These are phyloP conservation scores for Teratosphaeria zuluensis DNA, from an alignment of 2,329 filamentous ascomycete genomes.

Conservation along the genomic window DNA sequence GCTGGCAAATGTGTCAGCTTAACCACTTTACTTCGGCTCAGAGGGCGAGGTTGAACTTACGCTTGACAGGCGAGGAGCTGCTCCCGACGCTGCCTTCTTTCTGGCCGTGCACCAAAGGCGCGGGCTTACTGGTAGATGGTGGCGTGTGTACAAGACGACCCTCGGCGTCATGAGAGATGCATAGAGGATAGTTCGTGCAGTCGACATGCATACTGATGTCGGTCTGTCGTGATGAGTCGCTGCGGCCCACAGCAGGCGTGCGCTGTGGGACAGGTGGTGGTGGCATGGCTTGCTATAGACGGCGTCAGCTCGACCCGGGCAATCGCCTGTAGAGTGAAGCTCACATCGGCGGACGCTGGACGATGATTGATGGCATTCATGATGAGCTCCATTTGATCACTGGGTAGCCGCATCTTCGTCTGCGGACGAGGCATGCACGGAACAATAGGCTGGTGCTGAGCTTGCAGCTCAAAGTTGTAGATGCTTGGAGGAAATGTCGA, in stretches of 20 bases:
- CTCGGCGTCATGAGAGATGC: constrained; percentile 19
- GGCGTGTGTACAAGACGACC: constrained; percentile 14
- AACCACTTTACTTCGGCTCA: not conserved
- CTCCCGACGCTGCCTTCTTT: constrained; percentile 13
- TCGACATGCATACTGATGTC: constrained; percentile 27
- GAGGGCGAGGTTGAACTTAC: constrained; percentile 2
- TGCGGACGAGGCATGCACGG: not conserved
- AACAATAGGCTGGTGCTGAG: not conserved
- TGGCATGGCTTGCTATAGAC: constrained; percentile 10
- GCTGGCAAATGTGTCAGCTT: constrained; percentile 9
- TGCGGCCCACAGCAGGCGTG: constrained; percentile 2
- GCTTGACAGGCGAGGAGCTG: constrained; percentile 7
- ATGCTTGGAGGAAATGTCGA: constrained; percentile 1
- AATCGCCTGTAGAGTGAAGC: not conserved
- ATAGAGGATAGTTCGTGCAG: constrained; percentile 21
- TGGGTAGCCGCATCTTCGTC: constrained; percentile 15
- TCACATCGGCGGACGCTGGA: not conserved
- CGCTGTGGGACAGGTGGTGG: constrained; percentile 19
- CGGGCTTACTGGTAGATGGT: constrained; percentile 6
- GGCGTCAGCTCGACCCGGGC: not conserved
- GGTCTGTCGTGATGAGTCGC: constrained; percentile 14
- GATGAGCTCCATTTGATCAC: constrained; percentile 20
- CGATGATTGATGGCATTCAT: constrained; percentile 11
- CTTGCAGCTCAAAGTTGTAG: constrained; percentile 1
- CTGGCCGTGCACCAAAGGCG: constrained; percentile 14